A percentile compares a stretch with the other conserved stretches of the same genome.
Evolutionary conservation across 78 protist species (phyloP).

Genomic region (Dictyostelium firmibasis): DNA sequence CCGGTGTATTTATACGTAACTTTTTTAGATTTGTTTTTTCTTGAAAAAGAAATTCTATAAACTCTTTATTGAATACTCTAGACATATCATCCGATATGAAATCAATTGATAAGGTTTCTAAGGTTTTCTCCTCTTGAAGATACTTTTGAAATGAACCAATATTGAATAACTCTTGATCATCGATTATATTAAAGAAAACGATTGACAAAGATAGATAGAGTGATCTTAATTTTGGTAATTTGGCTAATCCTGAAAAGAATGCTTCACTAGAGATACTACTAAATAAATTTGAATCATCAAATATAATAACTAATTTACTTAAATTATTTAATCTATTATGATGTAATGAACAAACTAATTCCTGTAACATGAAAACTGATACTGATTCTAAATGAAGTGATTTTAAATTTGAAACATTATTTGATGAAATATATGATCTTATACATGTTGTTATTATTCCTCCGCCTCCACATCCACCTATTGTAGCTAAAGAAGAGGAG

Average conservation of each 20-base stretch:
- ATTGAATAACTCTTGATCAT: neutral
- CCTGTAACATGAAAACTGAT: neutral
- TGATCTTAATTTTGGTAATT: neutral
- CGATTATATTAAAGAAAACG: neutral
- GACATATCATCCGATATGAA: neutral
- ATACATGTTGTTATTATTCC: neutral
- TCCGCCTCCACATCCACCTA: too few relatives aligned
- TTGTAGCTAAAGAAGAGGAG: too few relatives aligned
- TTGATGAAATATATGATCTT: neutral
- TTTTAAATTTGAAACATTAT: neutral
- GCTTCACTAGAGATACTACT: neutral
- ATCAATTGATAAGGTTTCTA: neutral
- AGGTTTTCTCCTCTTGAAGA: neutral
- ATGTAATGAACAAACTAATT: neutral
- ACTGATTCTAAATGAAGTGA: constrained; percentile 6
- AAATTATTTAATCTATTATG: neutral
- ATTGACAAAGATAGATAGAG: neutral
- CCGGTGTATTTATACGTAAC: neutral
- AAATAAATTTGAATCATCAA: constrained; percentile 7
- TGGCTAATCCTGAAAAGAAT: neutral
- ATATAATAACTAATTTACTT: neutral
- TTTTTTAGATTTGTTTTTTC: neutral
- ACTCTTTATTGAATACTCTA: neutral
- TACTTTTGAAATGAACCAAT: neutral
- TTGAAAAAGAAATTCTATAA: neutral